Evolutionary conservation across 2,329 filamentous ascomycete species (phyloP).

Genomic region (Cadophora sp.): DNA sequence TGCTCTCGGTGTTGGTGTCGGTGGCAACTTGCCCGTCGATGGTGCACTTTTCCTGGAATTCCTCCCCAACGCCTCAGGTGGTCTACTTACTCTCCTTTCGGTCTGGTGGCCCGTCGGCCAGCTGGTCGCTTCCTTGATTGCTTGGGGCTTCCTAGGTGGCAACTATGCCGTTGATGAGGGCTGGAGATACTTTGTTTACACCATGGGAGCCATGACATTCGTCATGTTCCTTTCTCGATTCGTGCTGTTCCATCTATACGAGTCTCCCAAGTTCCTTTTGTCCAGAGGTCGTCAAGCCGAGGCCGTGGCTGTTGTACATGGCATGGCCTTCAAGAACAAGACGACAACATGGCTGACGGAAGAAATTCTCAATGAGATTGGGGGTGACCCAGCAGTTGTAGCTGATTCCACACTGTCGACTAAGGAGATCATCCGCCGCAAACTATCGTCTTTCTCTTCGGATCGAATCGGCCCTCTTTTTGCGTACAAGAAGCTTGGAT

Average conservation of each 20-base stretch:
- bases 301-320: slow-evolving; percentile 80
- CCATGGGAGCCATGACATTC: slow-evolving; percentile 76
- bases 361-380: slow-evolving; percentile 67
- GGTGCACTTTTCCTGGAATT: slow-evolving; percentile 86
- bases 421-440: slow-evolving; percentile 44
- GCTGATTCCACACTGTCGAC: slow-evolving; percentile 28
- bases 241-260: slow-evolving; percentile 81
- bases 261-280: slow-evolving; percentile 85
- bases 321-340: slow-evolving; percentile 75
- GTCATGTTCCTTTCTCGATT: slow-evolving; percentile 80
- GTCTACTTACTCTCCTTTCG: slow-evolving; percentile 79
- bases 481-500: slow-evolving; percentile 57
- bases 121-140: slow-evolving; percentile 72
- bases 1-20: slow-evolving; percentile 70
- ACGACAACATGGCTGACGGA: slow-evolving; percentile 78
- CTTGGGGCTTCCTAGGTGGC: slow-evolving; percentile 76
- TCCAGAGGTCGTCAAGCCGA: slow-evolving; percentile 78
- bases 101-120: slow-evolving; percentile 90
- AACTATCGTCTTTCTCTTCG: slow-evolving; percentile 70
- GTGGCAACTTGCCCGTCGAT: slow-evolving; percentile 80
- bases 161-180: slow-evolving; percentile 62
- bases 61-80: slow-evolving; percentile 75
- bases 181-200: slow-evolving; percentile 77
- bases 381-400: slow-evolving; percentile 44
- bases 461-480: slow-evolving; percentile 73